Base-by-base conservation (phyloP, 2,329 filamentous ascomycete genomes). In the Apiospora marii region DNA sequence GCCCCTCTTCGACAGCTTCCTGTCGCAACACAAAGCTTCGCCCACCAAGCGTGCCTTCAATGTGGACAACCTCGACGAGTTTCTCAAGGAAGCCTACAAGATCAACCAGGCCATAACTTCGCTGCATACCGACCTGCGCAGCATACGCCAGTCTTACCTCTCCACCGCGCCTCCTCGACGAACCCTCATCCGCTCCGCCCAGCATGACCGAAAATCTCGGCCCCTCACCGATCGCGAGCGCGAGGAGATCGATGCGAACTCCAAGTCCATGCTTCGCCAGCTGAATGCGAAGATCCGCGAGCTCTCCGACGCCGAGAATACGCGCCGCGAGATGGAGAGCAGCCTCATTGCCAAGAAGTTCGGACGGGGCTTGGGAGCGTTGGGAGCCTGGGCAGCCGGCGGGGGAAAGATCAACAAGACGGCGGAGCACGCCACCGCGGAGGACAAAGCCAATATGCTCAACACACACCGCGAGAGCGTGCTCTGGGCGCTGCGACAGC, bases 71-170 rank as follows among this genome's bases (percentile, higher is more conserved):
- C 88, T 96, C 69, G 94, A 98, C 81, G 93, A 93, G 78, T 99
- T 98, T 81, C 86, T 98, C 46, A 95, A 96, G 80, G 96, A 98
- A 84, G 96, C 96, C 70, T 96, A 97, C 84, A 91, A 93, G 81
- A 98, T 98, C 95, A 96, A 97, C 81, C 89, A 91, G 10, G 94
- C 97, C 81, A 97, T 98, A 74, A 84, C 89, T 74, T 94, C 92
- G 69, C 90, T 99, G 48, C 92, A 94, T 77, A 86, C 86, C 76
- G 94, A 98, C 79, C 92, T 99, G 27, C 91, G 90, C 80, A 90
- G 92, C 73, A 94, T 98, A 78, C 93, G 96, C 73, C 94, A 95
- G 77, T 91, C 95, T 73, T 99, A 99, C 84, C 93, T 99, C 70
- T 96, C 95, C 44, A 95, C 93, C 30, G 90, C 92, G 7, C 89